Conservation (phyloP, 345 rosid genomes). For the Angophora floribunda region DNA sequence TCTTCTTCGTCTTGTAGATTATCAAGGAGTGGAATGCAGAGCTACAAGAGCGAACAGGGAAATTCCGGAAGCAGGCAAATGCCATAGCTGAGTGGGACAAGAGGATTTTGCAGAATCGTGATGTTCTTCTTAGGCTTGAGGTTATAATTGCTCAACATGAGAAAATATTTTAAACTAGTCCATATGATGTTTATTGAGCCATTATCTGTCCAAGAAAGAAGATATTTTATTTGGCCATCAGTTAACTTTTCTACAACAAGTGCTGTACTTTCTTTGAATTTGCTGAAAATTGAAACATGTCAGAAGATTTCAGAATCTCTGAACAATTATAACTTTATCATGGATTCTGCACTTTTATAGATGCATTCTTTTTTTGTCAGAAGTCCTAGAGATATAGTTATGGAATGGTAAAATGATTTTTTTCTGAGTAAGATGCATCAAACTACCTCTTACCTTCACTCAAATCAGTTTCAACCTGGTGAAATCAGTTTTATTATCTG, state of each 20-base stretch:
- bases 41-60: constrained; percentile 88
- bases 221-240: not conserved
- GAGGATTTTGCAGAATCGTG: constrained; percentile 93
- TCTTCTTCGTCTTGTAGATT: constrained; percentile 34
- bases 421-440: not conserved
- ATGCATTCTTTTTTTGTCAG: not conserved
- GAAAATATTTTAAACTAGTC: not conserved
- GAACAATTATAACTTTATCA: not conserved
- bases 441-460: not conserved
- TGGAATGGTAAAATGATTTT: not conserved
- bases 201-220: not conserved
- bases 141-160: constrained; percentile 24
- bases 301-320: not conserved
- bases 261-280: not conserved
- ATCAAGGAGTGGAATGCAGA: constrained; percentile 96
- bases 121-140: constrained; percentile 97
- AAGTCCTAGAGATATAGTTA: not conserved
- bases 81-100: constrained; percentile 99
- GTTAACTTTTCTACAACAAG: not conserved
- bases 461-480: not conserved
- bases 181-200: not conserved
- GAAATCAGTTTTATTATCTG: not conserved
- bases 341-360: not conserved
- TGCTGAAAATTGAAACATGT: not conserved
- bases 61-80: constrained; percentile 83